A percentile compares a stretch with the other conserved stretches of the same genome.
phyloP scores from a whole-genome alignment of 2,329 filamentous ascomycete genomes.

The Fusarium equiseti region DNA sequence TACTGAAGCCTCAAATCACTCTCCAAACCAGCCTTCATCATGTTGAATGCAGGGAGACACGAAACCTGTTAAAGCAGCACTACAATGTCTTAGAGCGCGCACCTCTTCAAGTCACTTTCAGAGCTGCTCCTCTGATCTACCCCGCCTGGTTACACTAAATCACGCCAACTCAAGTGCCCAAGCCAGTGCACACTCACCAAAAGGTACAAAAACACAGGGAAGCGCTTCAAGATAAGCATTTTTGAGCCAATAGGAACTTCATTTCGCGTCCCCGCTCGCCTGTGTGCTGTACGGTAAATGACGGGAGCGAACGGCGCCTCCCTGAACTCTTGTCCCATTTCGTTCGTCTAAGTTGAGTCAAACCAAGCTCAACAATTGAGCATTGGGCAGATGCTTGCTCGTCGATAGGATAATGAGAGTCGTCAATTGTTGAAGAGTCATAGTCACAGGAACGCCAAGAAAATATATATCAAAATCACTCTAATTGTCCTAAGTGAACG shows the following conservation, averaged over 20 bases:
- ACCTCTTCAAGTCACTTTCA: constrained; percentile 39
- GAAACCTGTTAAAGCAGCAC: constrained; percentile 42
- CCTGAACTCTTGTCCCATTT: constrained; percentile 8
- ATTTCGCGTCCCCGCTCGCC: constrained; percentile 3
- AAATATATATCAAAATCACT: neutral
- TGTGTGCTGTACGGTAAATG: neutral
- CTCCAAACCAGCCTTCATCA: neutral
- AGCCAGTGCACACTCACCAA: constrained; percentile 45
- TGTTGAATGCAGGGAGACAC: constrained; percentile 15
- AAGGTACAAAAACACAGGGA: constrained; percentile 38
- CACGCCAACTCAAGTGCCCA: constrained; percentile 36
- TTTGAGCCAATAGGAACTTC: constrained; percentile 39
- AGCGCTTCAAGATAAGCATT: constrained; percentile 22
- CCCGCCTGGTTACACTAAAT: constrained; percentile 20
- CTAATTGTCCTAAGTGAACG: neutral
- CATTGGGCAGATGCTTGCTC: neutral
- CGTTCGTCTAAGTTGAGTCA: constrained; percentile 22
- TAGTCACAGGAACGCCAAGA: neutral
- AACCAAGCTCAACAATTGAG: neutral
- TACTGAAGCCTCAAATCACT: neutral
- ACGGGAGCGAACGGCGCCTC: constrained; percentile 37
- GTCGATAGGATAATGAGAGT: neutral
- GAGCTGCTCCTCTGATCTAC: constrained; percentile 40
- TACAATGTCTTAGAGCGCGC: constrained; percentile 38
- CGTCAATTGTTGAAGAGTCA: neutral